Conservation (phyloP, 176 grass and related monocot species). For the Bothriochloa decipiens region DNA sequence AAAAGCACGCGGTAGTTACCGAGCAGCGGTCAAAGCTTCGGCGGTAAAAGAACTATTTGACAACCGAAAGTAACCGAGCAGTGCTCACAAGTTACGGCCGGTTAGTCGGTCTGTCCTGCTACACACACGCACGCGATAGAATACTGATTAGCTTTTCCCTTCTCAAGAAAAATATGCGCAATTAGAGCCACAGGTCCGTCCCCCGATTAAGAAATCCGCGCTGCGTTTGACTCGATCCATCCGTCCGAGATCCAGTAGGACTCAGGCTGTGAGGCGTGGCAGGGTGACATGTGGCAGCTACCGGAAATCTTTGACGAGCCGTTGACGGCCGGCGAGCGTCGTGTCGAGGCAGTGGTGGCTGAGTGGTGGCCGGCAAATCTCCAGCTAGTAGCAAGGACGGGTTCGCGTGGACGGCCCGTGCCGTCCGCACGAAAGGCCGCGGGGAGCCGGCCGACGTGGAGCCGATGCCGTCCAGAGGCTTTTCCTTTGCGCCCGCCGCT, state of each 20-base stretch:
- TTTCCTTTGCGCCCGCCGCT: no score
- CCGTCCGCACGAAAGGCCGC: neutral
- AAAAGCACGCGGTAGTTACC: no score
- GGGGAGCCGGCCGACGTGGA: conserved; percentile 6
- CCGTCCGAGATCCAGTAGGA: neutral
- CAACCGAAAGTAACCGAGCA: neutral
- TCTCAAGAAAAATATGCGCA: neutral
- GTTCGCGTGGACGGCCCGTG: conserved; percentile 3
- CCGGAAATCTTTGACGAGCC: conserved; percentile 3
- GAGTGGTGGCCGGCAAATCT: conserved; percentile 17
- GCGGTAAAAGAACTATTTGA: conserved; percentile 1
- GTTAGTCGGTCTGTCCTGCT: neutral
- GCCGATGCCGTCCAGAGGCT: neutral
- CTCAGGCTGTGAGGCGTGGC: neutral
- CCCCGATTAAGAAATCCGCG: neutral
- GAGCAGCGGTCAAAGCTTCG: neutral
- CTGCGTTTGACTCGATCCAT: neutral
- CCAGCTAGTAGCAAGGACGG: neutral
- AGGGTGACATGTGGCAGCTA: neutral
- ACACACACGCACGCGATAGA: conserved; percentile 11
- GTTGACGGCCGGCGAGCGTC: no score
- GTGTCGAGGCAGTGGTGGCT: neutral
- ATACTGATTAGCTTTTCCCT: neutral
- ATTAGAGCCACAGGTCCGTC: conserved; percentile 3
- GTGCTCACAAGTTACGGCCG: neutral